Percentiles rank a stretch among this genome's conserved stretches.
These are phyloP conservation scores for Ramicandelaber brevisporus DNA, from an alignment of 192 early-diverging fungal species.

Conservation along the genomic window DNA sequence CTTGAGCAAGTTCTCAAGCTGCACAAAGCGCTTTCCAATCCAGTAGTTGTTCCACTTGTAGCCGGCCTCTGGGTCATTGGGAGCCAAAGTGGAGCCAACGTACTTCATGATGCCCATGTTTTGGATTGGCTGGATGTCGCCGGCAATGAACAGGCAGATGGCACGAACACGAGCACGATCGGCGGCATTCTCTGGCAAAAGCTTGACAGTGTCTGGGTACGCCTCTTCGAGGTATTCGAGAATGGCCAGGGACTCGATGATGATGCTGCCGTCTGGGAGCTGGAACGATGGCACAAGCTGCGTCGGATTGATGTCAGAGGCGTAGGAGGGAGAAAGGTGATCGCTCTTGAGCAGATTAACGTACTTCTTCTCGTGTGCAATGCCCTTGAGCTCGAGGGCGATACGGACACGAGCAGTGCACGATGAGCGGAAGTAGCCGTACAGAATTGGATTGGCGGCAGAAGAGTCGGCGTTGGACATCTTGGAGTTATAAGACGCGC, in stretches of 20 bases:
- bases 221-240: constrained; percentile 76
- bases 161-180: constrained; percentile 39
- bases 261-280: constrained; percentile 19
- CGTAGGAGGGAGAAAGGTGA: constrained; percentile 33
- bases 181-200: constrained; percentile 45
- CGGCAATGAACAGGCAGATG: constrained; percentile 37
- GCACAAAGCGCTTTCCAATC: constrained; percentile 37
- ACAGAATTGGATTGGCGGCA: constrained; percentile 26
- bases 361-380: constrained; percentile 30
- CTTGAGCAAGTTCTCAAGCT: constrained; percentile 36
- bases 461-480: no score
- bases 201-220: constrained; percentile 21
- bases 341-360: constrained; percentile 54
- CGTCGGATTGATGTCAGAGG: constrained; percentile 31
- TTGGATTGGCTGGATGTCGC: constrained; percentile 73
- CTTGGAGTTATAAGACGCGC: no score
- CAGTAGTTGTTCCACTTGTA: constrained; percentile 9
- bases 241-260: constrained; percentile 54
- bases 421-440: constrained; percentile 53
- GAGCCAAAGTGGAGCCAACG: no score
- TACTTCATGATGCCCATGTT: constrained; percentile 48
- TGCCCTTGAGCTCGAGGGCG: constrained; percentile 45
- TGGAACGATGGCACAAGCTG: constrained; percentile 43
- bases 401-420: constrained; percentile 51
- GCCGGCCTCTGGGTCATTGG: constrained; percentile 13